Evolutionary conservation across 2,329 filamentous ascomycete genomes (phyloP), one percentile per base, ranked within the genome.

Genomic region (Niveomyces coronatus): DNA sequence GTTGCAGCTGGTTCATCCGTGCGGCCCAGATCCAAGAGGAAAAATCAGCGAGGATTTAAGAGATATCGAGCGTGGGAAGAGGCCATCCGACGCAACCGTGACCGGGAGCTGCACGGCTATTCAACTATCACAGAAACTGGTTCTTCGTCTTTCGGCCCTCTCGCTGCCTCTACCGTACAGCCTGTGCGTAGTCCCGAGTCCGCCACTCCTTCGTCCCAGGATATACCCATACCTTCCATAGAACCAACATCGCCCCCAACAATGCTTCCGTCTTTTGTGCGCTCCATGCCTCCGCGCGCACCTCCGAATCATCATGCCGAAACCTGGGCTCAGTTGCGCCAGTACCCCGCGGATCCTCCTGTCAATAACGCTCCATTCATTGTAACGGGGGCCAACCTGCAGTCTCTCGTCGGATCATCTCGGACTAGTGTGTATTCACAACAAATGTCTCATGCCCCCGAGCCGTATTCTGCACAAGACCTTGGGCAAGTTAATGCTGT

Each of bases 221-320:
- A 71, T 27, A 56, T 64, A 47, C 50, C 68, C 42, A 57, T 71
- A 11, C 64, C 50, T 8, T 71, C 67, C 6, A 63, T 70, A 45
- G 68, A 71, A 44, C 59, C 62, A 15, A 47, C 36, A 6, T 67
- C 64, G 23, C 63, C 64, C 5, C 47, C 53, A 17, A 37, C 48
- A 15, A 54, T 54, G 50, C 51, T 48, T 39, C 56, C 59, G 4
- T 54, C 54, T 1, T 61, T 60, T 47, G 47, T 61, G 29, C 57
- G 57, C 40, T 37, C 51, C 20, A 40, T 57, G 20, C 56, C 56
- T 9, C 52, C 53, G 14, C 51, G 53, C 37, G 42, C 43, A 9
- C 49, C 52, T 19, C 44, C 41, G 9, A 45, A 47, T 38, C 47
- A 50, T 13, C 31, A 34, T 13, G 18, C 24, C 4, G 37, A 39